Conservation (phyloP, 2,329 filamentous ascomycete genomes). For the Verticillium klebahnii region DNA sequence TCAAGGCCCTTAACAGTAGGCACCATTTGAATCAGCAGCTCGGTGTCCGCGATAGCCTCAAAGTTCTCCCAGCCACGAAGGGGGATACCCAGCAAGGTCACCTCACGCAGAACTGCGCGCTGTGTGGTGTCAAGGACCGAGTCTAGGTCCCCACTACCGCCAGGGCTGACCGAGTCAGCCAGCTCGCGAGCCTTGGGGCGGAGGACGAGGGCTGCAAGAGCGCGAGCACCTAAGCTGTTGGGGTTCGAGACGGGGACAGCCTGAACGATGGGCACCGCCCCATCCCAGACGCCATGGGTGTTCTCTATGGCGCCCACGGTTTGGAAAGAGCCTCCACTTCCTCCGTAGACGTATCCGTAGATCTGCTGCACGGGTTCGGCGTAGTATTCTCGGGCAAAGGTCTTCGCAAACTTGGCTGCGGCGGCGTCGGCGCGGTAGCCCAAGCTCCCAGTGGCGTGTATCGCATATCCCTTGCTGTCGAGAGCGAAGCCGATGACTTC, state of each 20-base stretch:
- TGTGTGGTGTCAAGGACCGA: constrained; percentile 1
- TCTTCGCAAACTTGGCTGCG: constrained; percentile 13
- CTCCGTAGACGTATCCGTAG: constrained; percentile 17
- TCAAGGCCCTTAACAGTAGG: constrained; percentile 3
- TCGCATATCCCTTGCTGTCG: constrained; percentile 14
- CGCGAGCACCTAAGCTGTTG: constrained; percentile 10
- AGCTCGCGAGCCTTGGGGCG: constrained; percentile 4
- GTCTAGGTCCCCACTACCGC: constrained; percentile 7
- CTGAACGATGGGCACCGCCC: constrained; percentile 15
- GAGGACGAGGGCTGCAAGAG: constrained; percentile 6
- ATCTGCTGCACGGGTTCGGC: constrained; percentile 2
- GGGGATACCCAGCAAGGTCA: constrained; percentile 5
- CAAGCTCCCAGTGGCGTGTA: constrained; percentile 10
- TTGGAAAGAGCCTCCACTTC: constrained; percentile 16
- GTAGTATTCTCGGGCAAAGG: constrained; percentile 13
- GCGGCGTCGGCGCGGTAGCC: constrained; percentile 18
- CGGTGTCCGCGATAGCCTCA: not conserved
- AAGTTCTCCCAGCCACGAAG: constrained; percentile 10
- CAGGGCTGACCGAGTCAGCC: constrained; percentile 5
- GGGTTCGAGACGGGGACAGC: constrained; percentile 14
- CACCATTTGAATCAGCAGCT: not conserved
- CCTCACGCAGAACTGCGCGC: constrained; percentile 4
- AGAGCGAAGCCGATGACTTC: constrained; percentile 10
- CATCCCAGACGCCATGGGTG: constrained; percentile 16
- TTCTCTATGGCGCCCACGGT: constrained; percentile 15